Base-by-base conservation (phyloP, 176 grass and related monocot genomes). In the Paspalum notatum region DNA sequence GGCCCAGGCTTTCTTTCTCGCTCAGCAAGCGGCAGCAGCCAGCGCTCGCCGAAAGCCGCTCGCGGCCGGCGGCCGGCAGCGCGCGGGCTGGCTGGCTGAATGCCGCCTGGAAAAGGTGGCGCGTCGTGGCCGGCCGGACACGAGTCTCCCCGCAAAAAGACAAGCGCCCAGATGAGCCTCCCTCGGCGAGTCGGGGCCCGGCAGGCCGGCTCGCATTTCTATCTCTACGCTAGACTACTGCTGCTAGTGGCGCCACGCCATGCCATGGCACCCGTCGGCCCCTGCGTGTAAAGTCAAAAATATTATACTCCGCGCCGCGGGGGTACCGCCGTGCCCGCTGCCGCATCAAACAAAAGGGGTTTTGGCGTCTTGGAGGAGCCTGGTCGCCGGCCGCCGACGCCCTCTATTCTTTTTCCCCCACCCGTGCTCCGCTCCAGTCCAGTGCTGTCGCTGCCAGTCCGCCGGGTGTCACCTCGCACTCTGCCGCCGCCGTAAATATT, bases 71-170 rank as follows among this genome's bases (percentile, higher is more conserved):
- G n/a, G n/a, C n/a, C n/a, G n/a, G n/a, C n/a, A n/a, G n/a, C n/a
- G n/a, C n/a, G n/a, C n/a, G n/a, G n/a, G n/a, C n/a, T n/a, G n/a
- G n/a, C n/a, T n/a, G n/a, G n/a, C n/a, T n/a, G n/a, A n/a, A n/a
- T n/a, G n/a, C n/a, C n/a, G n/a, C n/a, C n/a, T n/a, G 32, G 32
- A 32, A 32, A 32, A 32, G 32, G 32, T 32, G 32, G 32, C 32
- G 32, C 32, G 61, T 12, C 58, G 26, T 70, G 13, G 61, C 68
- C 3, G 3, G 32, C 32, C 32, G 32, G 32, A 32, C 75, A 59
- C 8, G 20, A 74, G 81, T 53, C 82, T 8, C 47, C 47, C 70
- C 20, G 61, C 43, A 68, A 74, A 84, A 89, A 40, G 87, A 84
- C 87, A 88, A 79, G 77, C 80, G 17, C 44, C 7, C 25, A 18